Conservation (phyloP, 2,329 filamentous ascomycete genomes). For the Aspergillus aculeatus region DNA sequence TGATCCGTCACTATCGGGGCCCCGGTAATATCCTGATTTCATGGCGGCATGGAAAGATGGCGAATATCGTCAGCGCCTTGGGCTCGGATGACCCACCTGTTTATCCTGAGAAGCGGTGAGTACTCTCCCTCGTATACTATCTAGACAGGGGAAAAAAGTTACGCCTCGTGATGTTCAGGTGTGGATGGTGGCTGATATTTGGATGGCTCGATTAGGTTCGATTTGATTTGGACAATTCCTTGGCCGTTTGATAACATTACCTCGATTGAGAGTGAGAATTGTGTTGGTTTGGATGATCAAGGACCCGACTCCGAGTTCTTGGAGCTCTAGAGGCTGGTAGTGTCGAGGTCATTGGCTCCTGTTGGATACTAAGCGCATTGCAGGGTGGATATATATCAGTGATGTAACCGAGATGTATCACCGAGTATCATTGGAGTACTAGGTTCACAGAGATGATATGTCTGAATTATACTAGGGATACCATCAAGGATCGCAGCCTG, state of each 20-base stretch:
- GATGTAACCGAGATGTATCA: too few species aligned
- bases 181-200: neutral
- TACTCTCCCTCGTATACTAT: neutral
- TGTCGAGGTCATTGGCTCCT: neutral
- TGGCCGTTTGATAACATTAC: constrained; percentile 30
- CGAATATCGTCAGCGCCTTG: constrained; percentile 21
- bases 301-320: neutral
- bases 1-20: constrained; percentile 21
- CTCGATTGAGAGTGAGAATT: constrained; percentile 24
- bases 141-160: neutral
- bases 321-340: neutral
- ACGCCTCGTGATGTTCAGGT: neutral
- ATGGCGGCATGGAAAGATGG: constrained; percentile 30
- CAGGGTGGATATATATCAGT: neutral
- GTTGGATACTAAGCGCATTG: too few species aligned
- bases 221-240: constrained; percentile 32
- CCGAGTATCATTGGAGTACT: too few species aligned
- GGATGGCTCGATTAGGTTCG: constrained; percentile 21
- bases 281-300: constrained; percentile 25
- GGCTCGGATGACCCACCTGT: constrained; percentile 21
- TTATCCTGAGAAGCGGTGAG: constrained; percentile 30
- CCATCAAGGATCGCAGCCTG: neutral
- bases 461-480: too few species aligned
- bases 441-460: neutral
- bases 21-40: constrained; percentile 30